Conservation (phyloP, 2,329 filamentous ascomycete species). For the Cordyceps cateniannulata region DNA sequence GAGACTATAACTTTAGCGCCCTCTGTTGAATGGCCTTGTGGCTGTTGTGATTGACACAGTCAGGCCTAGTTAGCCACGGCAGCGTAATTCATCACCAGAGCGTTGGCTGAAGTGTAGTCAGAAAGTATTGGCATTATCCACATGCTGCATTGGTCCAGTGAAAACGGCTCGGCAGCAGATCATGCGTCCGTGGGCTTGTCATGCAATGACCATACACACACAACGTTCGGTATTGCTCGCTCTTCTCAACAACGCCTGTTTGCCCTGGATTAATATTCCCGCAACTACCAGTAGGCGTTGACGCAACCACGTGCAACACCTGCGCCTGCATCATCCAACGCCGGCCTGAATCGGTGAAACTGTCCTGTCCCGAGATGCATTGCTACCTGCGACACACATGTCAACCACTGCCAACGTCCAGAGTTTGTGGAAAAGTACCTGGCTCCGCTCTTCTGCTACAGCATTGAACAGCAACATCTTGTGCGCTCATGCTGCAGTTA, state of each 20-base stretch:
- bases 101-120: neutral
- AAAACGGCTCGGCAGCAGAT: constrained; percentile 5
- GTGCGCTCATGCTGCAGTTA: neutral
- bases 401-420: neutral
- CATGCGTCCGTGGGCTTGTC: neutral
- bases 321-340: neutral
- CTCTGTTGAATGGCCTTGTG: neutral
- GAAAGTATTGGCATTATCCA: constrained; percentile 2
- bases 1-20: neutral
- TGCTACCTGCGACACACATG: neutral
- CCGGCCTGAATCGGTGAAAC: neutral
- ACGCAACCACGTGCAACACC: neutral
- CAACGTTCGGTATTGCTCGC: neutral
- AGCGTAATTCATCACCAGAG: neutral
- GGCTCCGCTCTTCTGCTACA: neutral
- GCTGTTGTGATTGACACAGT: constrained; percentile 5
- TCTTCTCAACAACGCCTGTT: neutral
- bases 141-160: neutral
- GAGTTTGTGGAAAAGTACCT: neutral
- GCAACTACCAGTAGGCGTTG: neutral
- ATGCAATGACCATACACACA: neutral
- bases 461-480: neutral
- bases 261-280: neutral
- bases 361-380: neutral
- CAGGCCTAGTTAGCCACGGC: neutral